These are phyloP conservation scores for Lachancea quebecensis DNA, from an alignment of 805 yeast species.

Conservation along the genomic window DNA sequence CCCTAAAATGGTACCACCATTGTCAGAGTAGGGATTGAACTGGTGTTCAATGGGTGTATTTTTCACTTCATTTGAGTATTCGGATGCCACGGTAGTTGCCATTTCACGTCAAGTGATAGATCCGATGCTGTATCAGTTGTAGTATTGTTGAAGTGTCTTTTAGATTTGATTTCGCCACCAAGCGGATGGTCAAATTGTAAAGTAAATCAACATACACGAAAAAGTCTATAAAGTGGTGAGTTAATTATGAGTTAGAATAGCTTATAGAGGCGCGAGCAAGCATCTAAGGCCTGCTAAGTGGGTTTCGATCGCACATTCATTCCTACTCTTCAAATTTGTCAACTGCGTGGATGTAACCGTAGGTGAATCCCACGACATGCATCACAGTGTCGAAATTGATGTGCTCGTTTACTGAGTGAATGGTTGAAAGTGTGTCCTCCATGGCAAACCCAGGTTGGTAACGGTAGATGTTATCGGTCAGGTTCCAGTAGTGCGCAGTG, in stretches of 20 bases:
- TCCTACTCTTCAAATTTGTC: background rate
- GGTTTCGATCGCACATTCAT: background rate
- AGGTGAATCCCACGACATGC: conserved; percentile 19
- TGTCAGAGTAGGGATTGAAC: conserved; percentile 89
- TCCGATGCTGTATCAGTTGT: background rate
- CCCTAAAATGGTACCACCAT: conserved; percentile 95
- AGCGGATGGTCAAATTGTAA: background rate
- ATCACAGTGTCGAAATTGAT: conserved; percentile 19
- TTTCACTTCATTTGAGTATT: conserved; percentile 50
- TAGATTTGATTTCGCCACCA: too few relatives aligned
- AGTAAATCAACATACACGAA: background rate
- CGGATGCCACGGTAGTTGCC: conserved; percentile 51
- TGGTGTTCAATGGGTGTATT: conserved; percentile 77
- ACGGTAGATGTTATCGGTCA: conserved; percentile 56
- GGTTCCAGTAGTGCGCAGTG: conserved; percentile 56
- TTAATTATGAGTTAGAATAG: background rate
- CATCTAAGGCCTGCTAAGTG: too few relatives aligned
- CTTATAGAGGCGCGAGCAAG: too few relatives aligned
- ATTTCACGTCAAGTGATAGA: background rate
- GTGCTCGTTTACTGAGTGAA: conserved; percentile 21
- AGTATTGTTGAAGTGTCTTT: too few relatives aligned
- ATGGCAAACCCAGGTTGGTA: conserved; percentile 41
- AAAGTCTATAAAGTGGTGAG: background rate
- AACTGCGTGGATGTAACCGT: conserved; percentile 17
- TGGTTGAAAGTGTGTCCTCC: conserved; percentile 16